Evolutionary conservation across 768 basidiomycete genomes (phyloP), one percentile per base, ranked within the genome.

Genomic region (Rhodotorula kratochvilovae): DNA sequence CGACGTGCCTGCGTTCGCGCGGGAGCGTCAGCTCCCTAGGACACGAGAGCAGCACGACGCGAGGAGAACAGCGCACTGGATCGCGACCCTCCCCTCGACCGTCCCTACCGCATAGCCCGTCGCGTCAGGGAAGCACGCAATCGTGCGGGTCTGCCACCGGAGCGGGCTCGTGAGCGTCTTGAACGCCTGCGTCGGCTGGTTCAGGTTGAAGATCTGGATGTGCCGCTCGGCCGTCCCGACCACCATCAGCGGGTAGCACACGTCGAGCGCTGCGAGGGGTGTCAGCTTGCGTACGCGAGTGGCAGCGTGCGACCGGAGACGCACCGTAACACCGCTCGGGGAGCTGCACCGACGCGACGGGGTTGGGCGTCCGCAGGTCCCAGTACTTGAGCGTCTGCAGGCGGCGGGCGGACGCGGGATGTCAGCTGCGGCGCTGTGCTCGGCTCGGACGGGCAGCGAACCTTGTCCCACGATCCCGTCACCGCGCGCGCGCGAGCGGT

Each of bases 401-500:
- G 48, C 31, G n/a, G n/a, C n/a, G n/a, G n/a, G n/a, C n/a, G n/a
- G n/a, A n/a, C n/a, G n/a, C n/a, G n/a, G n/a, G n/a, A n/a, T n/a
- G n/a, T n/a, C n/a, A n/a, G n/a, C n/a, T n/a, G n/a, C n/a, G n/a
- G n/a, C n/a, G n/a, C n/a, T n/a, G n/a, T 7, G 25, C 21, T 4
- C 6, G 48, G 3, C 13, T 1, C 21, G 42, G 29, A 8, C 27
- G 23, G 7, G 13, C 1, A 23, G 29, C 66, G 23, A 31, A 74
- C 95, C 82, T 95, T 95, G 81, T 99, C 95, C 96, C 96, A 99
- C 63, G 92, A 92, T 17, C 93, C 96, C 2, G 95, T 97, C 21
- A 88, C 91, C 29, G 50, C 17, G 94, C 83, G 5, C 2, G 19
- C 36, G 29, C 5, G 16, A 27, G 8, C 1, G 29, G 57, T 69